Percentiles rank a stretch among this genome's conserved stretches.
phyloP scores from a whole-genome alignment of 2,329 filamentous ascomycete species.

The Ramularia collo-cygni region DNA sequence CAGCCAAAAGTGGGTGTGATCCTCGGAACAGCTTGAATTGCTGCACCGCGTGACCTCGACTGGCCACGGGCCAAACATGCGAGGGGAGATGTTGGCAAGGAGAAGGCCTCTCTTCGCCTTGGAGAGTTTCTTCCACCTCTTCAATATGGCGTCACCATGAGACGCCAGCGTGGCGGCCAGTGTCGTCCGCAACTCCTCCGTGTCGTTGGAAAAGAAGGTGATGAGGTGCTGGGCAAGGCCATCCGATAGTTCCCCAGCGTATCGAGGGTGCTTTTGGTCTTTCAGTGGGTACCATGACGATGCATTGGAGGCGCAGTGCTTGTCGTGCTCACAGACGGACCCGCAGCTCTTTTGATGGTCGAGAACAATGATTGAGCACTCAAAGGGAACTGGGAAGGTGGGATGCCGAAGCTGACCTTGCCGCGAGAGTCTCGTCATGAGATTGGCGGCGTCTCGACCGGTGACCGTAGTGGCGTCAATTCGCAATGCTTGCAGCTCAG shows the following conservation, averaged over 20 bases:
- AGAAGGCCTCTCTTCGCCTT: slow-evolving; percentile 1
- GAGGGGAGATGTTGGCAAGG: background rate
- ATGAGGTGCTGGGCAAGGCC: slow-evolving; percentile 2
- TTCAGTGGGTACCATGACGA: background rate
- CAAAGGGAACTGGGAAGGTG: too few relatives aligned
- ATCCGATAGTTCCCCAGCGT: slow-evolving; percentile 1
- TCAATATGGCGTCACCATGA: slow-evolving; percentile 2
- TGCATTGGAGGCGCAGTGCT: background rate
- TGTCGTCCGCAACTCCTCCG: background rate
- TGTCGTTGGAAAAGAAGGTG: slow-evolving; percentile 2
- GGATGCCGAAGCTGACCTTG: too few relatives aligned
- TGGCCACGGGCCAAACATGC: slow-evolving; percentile 1
- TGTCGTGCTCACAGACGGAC: background rate
- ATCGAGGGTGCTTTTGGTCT: background rate
- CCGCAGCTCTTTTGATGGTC: too few relatives aligned
- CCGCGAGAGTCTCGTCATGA: background rate
- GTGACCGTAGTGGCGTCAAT: background rate
- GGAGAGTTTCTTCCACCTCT: slow-evolving; percentile 4
- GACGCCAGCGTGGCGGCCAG: background rate
- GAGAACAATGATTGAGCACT: too few relatives aligned
- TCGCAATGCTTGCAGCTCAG: background rate
- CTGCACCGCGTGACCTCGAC: background rate
- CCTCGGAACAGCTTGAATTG: background rate
- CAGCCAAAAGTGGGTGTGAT: background rate
- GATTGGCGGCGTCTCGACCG: background rate